A percentile compares a stretch with the other conserved stretches of the same genome.
phyloP scores from a whole-genome alignment of 345 rosid genomes.

The Hypericum perforatum region DNA sequence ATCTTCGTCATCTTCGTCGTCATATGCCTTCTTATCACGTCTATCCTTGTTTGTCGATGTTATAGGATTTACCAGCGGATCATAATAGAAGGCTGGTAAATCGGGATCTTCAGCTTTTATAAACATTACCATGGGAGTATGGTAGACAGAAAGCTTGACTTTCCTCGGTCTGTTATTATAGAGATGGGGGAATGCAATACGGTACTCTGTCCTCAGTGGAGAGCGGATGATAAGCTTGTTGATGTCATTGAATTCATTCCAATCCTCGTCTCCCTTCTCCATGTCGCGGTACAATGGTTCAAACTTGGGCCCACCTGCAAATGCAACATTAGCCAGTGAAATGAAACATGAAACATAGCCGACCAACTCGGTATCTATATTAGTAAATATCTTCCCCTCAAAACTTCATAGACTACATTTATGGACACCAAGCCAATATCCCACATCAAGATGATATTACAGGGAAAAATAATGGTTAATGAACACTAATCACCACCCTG shows the following conservation, averaged over 20 bases:
- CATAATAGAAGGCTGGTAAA: slow-evolving; percentile 94
- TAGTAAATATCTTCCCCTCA: no score
- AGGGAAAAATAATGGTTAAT: no score
- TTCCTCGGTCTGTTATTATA: slow-evolving; percentile 97
- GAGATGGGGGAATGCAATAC: slow-evolving; percentile 94
- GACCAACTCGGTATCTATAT: no score
- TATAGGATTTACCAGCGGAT: slow-evolving; percentile 95
- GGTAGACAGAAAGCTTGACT: slow-evolving; percentile 82
- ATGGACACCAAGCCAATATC: no score
- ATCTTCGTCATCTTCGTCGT: slow-evolving; percentile 80
- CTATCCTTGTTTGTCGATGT: slow-evolving; percentile 77
- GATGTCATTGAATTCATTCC: slow-evolving; percentile 99
- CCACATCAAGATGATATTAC: no score
- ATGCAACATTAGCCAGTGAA: background rate
- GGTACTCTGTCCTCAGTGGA: slow-evolving; percentile 93
- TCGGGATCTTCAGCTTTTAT: slow-evolving; percentile 99
- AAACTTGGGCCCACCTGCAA: slow-evolving; percentile 94
- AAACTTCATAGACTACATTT: no score
- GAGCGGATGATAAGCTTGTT: slow-evolving; percentile 97
- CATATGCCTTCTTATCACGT: slow-evolving; percentile 61
- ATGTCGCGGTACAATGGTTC: slow-evolving; percentile 97
- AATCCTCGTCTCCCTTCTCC: slow-evolving; percentile 99
- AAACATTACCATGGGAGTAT: slow-evolving; percentile 97
- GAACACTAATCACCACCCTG: no score
- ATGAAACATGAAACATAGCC: no score